phyloP scores from a whole-genome alignment of 2,329 filamentous ascomycete genomes.

The Coccinonectria pachysandricola region DNA sequence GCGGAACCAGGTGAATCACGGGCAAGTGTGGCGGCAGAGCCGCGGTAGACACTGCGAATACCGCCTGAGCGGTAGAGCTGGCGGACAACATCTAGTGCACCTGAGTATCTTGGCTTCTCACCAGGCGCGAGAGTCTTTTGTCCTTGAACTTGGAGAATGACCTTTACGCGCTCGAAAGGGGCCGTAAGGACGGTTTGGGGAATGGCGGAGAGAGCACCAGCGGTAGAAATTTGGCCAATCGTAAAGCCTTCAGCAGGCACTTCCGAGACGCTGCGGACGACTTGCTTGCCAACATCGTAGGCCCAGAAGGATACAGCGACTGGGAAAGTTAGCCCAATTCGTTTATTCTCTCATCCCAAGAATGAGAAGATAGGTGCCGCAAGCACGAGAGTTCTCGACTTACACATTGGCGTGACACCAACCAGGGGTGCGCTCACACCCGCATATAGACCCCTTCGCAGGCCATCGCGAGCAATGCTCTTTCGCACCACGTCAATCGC shows the following conservation, averaged over 20 bases:
- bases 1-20: conserved; percentile 88
- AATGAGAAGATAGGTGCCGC: conserved; percentile 1
- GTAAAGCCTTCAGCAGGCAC: conserved; percentile 62
- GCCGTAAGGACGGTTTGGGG: conserved; percentile 98
- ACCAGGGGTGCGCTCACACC: conserved; percentile 91
- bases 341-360: no score
- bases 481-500: conserved; percentile 88
- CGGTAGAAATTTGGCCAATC: conserved; percentile 79
- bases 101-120: conserved; percentile 85
- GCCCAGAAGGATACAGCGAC: conserved; percentile 70
- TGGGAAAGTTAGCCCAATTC: conserved; percentile 19
- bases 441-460: conserved; percentile 79
- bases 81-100: conserved; percentile 79
- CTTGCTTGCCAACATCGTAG: conserved; percentile 87
- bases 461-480: conserved; percentile 77
- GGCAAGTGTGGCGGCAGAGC: conserved; percentile 80
- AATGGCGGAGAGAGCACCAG: conserved; percentile 94
- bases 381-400: conserved; percentile 29
- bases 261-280: conserved; percentile 61
- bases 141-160: conserved; percentile 94
- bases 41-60: conserved; percentile 83
- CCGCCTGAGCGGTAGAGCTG: conserved; percentile 91
- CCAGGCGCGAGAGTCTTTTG: conserved; percentile 81
- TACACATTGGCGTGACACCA: conserved; percentile 98
- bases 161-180: conserved; percentile 97